Conservation (phyloP, 305 asterid genomes). For the Plantago lanceolata region DNA sequence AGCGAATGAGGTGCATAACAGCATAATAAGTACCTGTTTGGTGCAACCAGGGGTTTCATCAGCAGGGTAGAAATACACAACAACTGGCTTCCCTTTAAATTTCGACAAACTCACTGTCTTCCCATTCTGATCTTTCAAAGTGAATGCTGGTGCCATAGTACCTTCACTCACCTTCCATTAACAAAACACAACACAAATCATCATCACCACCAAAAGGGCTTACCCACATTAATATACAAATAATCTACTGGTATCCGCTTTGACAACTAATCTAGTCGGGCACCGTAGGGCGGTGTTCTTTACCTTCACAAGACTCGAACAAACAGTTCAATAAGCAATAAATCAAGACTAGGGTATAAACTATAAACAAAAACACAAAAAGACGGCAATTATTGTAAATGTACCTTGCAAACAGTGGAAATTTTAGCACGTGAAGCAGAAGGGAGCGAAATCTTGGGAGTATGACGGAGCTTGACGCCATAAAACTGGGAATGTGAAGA, state of each 20-base stretch:
- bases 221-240: not conserved
- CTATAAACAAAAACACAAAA: not conserved
- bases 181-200: conserved; percentile 1
- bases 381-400: conserved; percentile 20
- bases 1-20: too few relatives aligned
- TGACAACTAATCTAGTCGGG: too few relatives aligned
- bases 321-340: too few relatives aligned
- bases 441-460: conserved; percentile 35
- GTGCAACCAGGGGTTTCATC: conserved; percentile 96
- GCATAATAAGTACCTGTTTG: conserved; percentile 80
- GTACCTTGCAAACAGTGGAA: conserved; percentile 73
- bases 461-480: conserved; percentile 48
- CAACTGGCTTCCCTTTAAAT: conserved; percentile 79
- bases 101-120: conserved; percentile 67
- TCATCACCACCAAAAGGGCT: not conserved
- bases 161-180: conserved; percentile 64
- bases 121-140: conserved; percentile 86
- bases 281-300: too few relatives aligned
- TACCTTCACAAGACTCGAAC: too few relatives aligned
- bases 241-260: too few relatives aligned
- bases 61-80: conserved; percentile 92
- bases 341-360: too few relatives aligned
- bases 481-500: conserved; percentile 63
- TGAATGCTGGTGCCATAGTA: conserved; percentile 58
- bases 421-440: conserved; percentile 37